Conservation (phyloP, 495 filamentous ascomycete genomes). For the Penicillium subrubescens region DNA sequence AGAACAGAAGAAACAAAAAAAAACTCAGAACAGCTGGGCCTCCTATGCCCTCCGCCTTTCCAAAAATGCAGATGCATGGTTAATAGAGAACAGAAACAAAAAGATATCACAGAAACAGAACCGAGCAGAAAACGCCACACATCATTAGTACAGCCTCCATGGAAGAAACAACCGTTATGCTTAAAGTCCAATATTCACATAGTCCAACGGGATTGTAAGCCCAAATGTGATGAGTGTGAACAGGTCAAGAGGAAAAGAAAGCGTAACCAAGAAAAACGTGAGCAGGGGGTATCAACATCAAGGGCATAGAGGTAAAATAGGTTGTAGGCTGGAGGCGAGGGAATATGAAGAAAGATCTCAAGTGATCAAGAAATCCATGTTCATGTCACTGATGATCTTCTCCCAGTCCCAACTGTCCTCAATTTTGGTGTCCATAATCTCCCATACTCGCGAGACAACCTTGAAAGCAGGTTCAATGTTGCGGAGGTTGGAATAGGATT, state of each 20-base stretch:
- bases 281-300: slow-evolving; percentile 18
- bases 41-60: slow-evolving; percentile 5
- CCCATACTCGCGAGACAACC: slow-evolving; percentile 81
- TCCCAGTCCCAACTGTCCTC: slow-evolving; percentile 92
- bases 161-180: slow-evolving; percentile 23
- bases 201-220: not conserved
- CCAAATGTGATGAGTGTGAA: not conserved
- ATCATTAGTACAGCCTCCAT: slow-evolving; percentile 24
- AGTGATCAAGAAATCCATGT: slow-evolving; percentile 80
- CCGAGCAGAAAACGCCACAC: slow-evolving; percentile 23
- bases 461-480: slow-evolving; percentile 77
- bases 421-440: slow-evolving; percentile 73
- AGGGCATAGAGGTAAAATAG: slow-evolving; percentile 9
- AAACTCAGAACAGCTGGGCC: slow-evolving; percentile 10
- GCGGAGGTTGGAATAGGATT: slow-evolving; percentile 75
- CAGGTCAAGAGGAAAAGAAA: slow-evolving; percentile 8
- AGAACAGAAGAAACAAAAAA: slow-evolving; percentile 3
- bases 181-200: slow-evolving; percentile 9
- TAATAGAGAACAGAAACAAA: slow-evolving; percentile 1
- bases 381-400: slow-evolving; percentile 71
- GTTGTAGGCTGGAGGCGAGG: not conserved
- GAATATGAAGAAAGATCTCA: slow-evolving; percentile 22
- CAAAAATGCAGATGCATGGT: slow-evolving; percentile 23
- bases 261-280: slow-evolving; percentile 6
- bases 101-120: slow-evolving; percentile 10